A percentile compares a stretch with the other conserved stretches of the same genome.
phyloP scores from a whole-genome alignment of 805 yeast species.

The Starmera dryadoides region DNA sequence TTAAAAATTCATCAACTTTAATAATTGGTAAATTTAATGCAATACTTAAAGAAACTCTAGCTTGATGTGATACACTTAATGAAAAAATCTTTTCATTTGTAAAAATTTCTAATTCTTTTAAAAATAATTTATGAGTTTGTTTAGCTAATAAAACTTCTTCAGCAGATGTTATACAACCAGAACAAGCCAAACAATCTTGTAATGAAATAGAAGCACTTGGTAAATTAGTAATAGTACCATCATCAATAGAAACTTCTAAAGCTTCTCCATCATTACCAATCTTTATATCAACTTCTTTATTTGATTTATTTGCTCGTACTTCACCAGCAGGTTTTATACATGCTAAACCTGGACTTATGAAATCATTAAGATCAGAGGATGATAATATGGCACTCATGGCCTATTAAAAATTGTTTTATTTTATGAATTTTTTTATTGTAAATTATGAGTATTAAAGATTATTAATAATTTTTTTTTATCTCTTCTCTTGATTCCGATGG shows the following conservation, averaged over 20 bases:
- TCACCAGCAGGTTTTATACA: slow-evolving; percentile 82
- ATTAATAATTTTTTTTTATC: too few species aligned
- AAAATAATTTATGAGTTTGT: slow-evolving; percentile 78
- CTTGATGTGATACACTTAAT: slow-evolving; percentile 79
- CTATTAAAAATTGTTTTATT: too few species aligned
- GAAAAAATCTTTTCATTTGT: slow-evolving; percentile 42
- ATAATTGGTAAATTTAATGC: slow-evolving; percentile 49
- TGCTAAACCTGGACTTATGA: slow-evolving; percentile 89
- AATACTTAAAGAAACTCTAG: slow-evolving; percentile 73
- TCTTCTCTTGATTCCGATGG: too few species aligned
- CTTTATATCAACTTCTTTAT: slow-evolving; percentile 42
- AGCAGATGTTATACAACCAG: slow-evolving; percentile 97
- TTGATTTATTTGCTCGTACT: slow-evolving; percentile 19
- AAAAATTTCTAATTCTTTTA: slow-evolving; percentile 43
- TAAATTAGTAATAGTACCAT: slow-evolving; percentile 35
- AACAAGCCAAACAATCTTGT: slow-evolving; percentile 92
- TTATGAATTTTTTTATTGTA: too few species aligned
- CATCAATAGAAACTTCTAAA: slow-evolving; percentile 60
- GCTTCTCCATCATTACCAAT: slow-evolving; percentile 53
- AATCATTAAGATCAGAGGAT: slow-evolving; percentile 89
- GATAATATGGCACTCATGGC: slow-evolving; percentile 82
- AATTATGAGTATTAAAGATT: too few species aligned
- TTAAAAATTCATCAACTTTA: slow-evolving; percentile 53
- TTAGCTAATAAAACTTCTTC: slow-evolving; percentile 88
- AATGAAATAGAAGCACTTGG: slow-evolving; percentile 83